phyloP scores from a whole-genome alignment of 2,329 filamentous ascomycete species.

The Hypoxylon rubiginosum region DNA sequence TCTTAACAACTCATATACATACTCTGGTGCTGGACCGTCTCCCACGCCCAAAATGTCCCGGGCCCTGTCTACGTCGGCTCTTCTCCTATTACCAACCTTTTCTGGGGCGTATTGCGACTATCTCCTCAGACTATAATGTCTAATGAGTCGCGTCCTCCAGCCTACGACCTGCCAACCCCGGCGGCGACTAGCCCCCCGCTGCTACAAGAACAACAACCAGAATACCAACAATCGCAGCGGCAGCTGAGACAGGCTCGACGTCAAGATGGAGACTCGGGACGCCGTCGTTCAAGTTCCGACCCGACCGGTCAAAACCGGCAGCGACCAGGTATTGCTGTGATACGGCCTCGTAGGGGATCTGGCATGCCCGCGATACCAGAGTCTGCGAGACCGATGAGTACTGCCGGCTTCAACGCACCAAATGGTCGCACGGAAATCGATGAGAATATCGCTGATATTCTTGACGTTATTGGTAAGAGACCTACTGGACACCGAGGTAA shows the following conservation, averaged over 20 bases:
- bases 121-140: slow-evolving; percentile 38
- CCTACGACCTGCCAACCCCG: slow-evolving; percentile 34
- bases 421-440: slow-evolving; percentile 65
- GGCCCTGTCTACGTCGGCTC: slow-evolving; percentile 22
- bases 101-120: slow-evolving; percentile 12
- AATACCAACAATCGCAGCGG: slow-evolving; percentile 2
- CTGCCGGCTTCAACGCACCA: slow-evolving; percentile 46
- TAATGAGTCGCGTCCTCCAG: slow-evolving; percentile 37
- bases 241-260: slow-evolving; percentile 13
- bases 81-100: slow-evolving; percentile 14
- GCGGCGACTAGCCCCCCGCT: slow-evolving; percentile 17
- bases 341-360: slow-evolving; percentile 42
- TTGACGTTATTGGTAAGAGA: slow-evolving; percentile 75
- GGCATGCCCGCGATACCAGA: slow-evolving; percentile 40
- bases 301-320: slow-evolving; percentile 43
- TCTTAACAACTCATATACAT: slow-evolving; percentile 14
- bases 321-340: slow-evolving; percentile 41
- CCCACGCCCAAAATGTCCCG: slow-evolving; percentile 26
- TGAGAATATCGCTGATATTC: slow-evolving; percentile 72
- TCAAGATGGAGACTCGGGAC: slow-evolving; percentile 20
- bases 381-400: slow-evolving; percentile 40
- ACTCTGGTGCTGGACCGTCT: slow-evolving; percentile 13
- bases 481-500: neutral
- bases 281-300: slow-evolving; percentile 48
- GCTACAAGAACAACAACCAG: slow-evolving; percentile 3